A percentile compares a stretch with the other conserved stretches of the same genome.
These are phyloP conservation scores for slime mould (Dictyostelium discoideum) DNA, from an alignment of 78 protist genomes.

Conservation along the genomic window DNA sequence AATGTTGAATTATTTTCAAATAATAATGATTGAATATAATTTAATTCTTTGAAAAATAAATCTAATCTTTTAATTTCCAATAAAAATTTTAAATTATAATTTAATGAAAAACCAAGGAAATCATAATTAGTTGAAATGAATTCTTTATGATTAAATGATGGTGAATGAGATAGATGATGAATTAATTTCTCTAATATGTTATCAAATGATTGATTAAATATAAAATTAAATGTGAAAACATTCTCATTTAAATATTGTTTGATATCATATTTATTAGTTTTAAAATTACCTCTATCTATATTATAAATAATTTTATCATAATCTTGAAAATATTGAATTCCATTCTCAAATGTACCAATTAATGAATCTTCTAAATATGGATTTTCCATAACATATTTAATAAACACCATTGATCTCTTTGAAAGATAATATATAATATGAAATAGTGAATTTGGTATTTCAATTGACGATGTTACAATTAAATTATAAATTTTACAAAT, in stretches of 20 bases:
- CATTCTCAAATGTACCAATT: background rate
- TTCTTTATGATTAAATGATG: background rate
- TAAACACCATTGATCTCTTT: background rate
- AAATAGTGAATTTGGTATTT: background rate
- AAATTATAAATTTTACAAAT: no score
- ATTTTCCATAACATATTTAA: background rate
- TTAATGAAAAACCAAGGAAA: background rate
- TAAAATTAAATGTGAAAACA: background rate
- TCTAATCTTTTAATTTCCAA: conserved; percentile 7
- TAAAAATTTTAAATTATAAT: background rate
- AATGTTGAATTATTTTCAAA: background rate
- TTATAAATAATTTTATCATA: no score
- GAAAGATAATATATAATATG: background rate
- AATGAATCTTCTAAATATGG: background rate
- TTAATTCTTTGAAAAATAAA: background rate
- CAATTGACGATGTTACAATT: background rate
- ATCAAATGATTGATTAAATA: background rate
- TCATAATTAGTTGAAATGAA: no score
- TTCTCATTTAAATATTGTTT: no score
- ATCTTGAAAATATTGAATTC: background rate
- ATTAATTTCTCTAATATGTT: no score
- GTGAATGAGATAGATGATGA: background rate
- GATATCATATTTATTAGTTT: background rate
- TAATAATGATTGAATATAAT: background rate
- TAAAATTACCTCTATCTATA: background rate